Percentiles rank a stretch among this genome's conserved stretches.
phyloP scores from a whole-genome alignment of 1,284 basidiomycete genomes.

The Trichosporon inkin region DNA sequence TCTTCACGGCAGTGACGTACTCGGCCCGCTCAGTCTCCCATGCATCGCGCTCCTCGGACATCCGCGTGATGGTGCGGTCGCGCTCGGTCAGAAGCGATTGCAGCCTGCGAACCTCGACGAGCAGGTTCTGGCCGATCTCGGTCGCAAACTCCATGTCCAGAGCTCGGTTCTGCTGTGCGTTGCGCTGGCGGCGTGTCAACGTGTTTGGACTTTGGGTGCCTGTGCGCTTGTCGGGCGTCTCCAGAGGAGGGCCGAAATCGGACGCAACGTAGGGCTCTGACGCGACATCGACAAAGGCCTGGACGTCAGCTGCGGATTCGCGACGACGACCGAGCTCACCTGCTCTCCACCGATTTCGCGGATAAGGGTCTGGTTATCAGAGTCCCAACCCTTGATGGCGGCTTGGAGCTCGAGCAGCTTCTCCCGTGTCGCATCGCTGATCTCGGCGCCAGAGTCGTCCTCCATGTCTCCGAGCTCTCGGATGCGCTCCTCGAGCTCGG shows the following conservation, averaged over 20 bases:
- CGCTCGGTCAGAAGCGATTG: constrained; percentile 81
- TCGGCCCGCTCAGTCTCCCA: constrained; percentile 67
- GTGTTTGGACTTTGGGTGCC: constrained; percentile 26
- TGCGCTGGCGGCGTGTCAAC: constrained; percentile 49
- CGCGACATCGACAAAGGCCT: not conserved
- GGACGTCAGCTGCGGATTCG: not conserved
- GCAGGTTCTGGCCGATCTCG: constrained; percentile 84
- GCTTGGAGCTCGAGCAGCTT: constrained; percentile 72
- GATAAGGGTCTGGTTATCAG: constrained; percentile 74
- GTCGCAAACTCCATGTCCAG: constrained; percentile 77
- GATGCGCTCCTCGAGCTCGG: constrained; percentile 82
- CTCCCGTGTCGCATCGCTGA: constrained; percentile 59
- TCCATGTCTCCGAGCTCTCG: constrained; percentile 66
- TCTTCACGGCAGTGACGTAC: constrained; percentile 63
- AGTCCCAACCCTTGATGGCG: constrained; percentile 72
- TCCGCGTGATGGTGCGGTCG: constrained; percentile 79
- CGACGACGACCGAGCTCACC: constrained; percentile 51
- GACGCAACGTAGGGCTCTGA: not conserved
- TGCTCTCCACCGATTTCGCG: constrained; percentile 62
- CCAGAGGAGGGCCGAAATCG: not conserved
- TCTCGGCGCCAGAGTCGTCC: constrained; percentile 53
- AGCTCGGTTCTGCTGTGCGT: constrained; percentile 47
- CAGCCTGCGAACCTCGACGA: constrained; percentile 80
- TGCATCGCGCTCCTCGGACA: constrained; percentile 78
- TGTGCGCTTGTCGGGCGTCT: constrained; percentile 31